Evolutionary conservation across 176 grass and related monocot species (phyloP).

Genomic region (Echinochloa phyllopogon): DNA sequence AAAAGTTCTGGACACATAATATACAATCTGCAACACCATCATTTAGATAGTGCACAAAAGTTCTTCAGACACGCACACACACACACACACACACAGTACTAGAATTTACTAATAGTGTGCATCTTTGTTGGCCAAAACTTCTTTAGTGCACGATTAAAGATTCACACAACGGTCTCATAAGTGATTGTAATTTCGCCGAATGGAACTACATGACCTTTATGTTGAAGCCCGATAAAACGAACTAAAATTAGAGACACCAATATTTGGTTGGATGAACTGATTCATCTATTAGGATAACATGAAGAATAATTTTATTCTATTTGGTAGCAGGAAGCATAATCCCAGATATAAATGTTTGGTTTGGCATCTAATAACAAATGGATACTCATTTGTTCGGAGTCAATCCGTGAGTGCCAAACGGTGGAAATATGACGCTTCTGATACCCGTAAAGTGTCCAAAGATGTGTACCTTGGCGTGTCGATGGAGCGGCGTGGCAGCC

Average conservation of each 20-base stretch:
- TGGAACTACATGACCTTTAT: not conserved
- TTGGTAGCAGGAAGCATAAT: not conserved
- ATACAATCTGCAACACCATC: not conserved
- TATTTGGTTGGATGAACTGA: not conserved
- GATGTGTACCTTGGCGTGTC: constrained; percentile 65
- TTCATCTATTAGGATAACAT: not conserved
- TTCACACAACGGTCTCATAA: not conserved
- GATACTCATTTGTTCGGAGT: not conserved
- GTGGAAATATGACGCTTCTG: not conserved
- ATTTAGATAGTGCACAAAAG: not conserved
- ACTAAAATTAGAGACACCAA: not conserved
- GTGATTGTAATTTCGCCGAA: not conserved
- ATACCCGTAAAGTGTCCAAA: not conserved
- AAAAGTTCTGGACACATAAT: not conserved
- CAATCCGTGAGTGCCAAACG: not conserved
- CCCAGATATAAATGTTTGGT: not conserved
- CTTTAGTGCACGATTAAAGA: not conserved
- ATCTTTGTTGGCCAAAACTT: not conserved
- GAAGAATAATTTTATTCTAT: not conserved
- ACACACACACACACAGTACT: not conserved
- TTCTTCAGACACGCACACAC: not conserved
- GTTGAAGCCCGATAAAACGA: not conserved
- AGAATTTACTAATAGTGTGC: not conserved
- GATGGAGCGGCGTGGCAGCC: constrained; percentile 95
- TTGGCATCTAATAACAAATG: not conserved